Conservation (phyloP, 805 yeast species). For the Pichia scutulata region DNA sequence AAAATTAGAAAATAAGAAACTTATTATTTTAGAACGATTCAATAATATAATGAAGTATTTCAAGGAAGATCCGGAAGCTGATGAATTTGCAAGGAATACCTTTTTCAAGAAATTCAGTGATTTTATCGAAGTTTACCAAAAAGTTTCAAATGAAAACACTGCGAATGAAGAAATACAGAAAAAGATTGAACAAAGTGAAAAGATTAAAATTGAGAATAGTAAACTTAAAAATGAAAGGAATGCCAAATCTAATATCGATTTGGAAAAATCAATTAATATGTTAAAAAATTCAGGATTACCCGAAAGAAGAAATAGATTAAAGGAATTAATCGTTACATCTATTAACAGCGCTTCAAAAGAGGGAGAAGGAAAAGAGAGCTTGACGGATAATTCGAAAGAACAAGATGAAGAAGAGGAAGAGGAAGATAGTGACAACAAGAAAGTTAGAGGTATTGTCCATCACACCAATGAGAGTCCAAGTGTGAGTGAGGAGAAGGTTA, state of each 20-base stretch:
- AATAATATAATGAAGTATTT: slow-evolving; percentile 68
- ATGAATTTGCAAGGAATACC: slow-evolving; percentile 53
- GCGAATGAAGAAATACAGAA: slow-evolving; percentile 74
- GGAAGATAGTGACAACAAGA: slow-evolving; percentile 11
- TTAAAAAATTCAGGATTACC: slow-evolving; percentile 80
- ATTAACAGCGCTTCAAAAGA: slow-evolving; percentile 45
- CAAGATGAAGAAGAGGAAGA: not conserved
- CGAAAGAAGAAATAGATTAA: slow-evolving; percentile 28
- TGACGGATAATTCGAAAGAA: not conserved
- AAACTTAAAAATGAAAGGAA: slow-evolving; percentile 37
- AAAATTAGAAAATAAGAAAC: slow-evolving; percentile 55
- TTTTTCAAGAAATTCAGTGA: slow-evolving; percentile 77
- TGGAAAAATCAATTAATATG: slow-evolving; percentile 83
- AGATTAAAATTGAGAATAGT: slow-evolving; percentile 27
- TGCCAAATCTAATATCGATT: slow-evolving; percentile 35
- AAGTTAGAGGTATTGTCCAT: not conserved
- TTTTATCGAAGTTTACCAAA: slow-evolving; percentile 71
- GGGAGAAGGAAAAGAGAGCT: not conserved
- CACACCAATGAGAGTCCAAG: not conserved
- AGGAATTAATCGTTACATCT: slow-evolving; percentile 74
- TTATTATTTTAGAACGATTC: slow-evolving; percentile 56
- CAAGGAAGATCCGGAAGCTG: slow-evolving; percentile 77
- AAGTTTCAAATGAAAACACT: slow-evolving; percentile 71
- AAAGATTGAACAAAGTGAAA: slow-evolving; percentile 39
- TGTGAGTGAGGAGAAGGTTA: not conserved